These are phyloP conservation scores for Boletus vermiculosoides DNA, from an alignment of 768 basidiomycete genomes.

Conservation along the genomic window DNA sequence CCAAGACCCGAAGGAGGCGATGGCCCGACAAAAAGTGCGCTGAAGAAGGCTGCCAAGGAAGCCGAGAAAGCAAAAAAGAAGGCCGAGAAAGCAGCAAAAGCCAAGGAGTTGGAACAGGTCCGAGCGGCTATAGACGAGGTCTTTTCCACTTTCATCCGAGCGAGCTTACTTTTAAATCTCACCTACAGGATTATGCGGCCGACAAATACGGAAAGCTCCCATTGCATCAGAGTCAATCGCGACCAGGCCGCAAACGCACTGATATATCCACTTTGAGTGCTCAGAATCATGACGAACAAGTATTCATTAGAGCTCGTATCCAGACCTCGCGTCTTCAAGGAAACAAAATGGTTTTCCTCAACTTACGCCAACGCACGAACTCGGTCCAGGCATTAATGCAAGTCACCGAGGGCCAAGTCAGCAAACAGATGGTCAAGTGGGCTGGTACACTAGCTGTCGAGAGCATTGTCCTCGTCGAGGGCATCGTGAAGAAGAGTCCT, in stretches of 20 bases:
- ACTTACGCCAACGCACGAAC: constrained; percentile 82
- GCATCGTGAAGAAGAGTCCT: constrained; percentile 70
- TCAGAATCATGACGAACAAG: constrained; percentile 64
- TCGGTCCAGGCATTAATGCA: constrained; percentile 84
- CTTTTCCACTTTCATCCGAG: constrained; percentile 34
- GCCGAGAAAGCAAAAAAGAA: constrained; percentile 89
- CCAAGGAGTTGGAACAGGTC: constrained; percentile 72
- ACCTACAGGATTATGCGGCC: constrained; percentile 65
- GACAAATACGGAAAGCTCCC: constrained; percentile 87
- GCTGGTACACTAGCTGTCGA: constrained; percentile 74
- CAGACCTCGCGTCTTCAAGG: constrained; percentile 91
- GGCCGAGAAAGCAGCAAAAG: constrained; percentile 80
- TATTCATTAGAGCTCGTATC: constrained; percentile 85
- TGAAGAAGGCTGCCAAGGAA: constrained; percentile 90
- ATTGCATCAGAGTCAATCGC: constrained; percentile 87
- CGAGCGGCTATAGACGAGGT: constrained; percentile 62
- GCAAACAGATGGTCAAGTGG: constrained; percentile 98
- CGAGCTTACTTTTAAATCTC: constrained; percentile 7
- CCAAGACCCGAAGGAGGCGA: constrained; percentile 30
- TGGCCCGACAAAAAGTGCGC: constrained; percentile 79
- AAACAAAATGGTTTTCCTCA: constrained; percentile 93
- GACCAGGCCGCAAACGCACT: constrained; percentile 56
- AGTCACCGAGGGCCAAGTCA: constrained; percentile 71
- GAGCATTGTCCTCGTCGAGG: constrained; percentile 90
- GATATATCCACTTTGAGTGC: constrained; percentile 65